Evolutionary conservation across 1,139 yeast genomes (phyloP), one percentile per base, ranked within the genome.

Genomic region (Taphrina pruni): DNA sequence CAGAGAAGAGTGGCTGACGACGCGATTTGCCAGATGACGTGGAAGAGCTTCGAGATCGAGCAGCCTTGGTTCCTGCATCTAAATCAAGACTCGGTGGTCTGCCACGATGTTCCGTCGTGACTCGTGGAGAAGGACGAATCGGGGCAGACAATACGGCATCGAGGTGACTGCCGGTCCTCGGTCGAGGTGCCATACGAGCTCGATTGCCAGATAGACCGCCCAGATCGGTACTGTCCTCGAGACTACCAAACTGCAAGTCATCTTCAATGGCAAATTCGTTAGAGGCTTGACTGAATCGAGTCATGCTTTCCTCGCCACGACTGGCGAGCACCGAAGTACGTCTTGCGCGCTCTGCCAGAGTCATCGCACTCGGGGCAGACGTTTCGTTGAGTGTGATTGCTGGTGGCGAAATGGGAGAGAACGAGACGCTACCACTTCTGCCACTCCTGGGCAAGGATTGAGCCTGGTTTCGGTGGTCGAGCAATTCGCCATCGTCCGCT

Each of bases 401-500:
- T 12, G 57, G 57, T 50, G 58, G 58, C 43, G 58, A 35, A 14
- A 43, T 32, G 12, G 64, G 55, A 5, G 39, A 36, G 54, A 36
- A 39, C 12, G 64, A 48, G 17, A 50, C 56, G 65, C 56, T 50
- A 41, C 48, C 57, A 17, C 57, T 60, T 50, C 57, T n/a, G 26
- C 38, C 57, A 55, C 65, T 51, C 20, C 65, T 58, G 14, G 78
- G 78, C 20, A 77, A 69, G 32, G 78, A 75, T 50, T 75, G 76
- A 12, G 78, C 78, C 71, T 77, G 78, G 69, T 74, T 71, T 45
- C 78, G 73, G 71, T 77, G 79, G 69, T 76, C 79, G 65, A 77
- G 69, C 50, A 77, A 72, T 35, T 73, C 76, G 39, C 20, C 65
- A 14, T 38, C 32, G 54, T n/a, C 21, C 8, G 38, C 1, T 7